phyloP scores from a whole-genome alignment of 1,139 yeast species.

The Candida sp. region DNA sequence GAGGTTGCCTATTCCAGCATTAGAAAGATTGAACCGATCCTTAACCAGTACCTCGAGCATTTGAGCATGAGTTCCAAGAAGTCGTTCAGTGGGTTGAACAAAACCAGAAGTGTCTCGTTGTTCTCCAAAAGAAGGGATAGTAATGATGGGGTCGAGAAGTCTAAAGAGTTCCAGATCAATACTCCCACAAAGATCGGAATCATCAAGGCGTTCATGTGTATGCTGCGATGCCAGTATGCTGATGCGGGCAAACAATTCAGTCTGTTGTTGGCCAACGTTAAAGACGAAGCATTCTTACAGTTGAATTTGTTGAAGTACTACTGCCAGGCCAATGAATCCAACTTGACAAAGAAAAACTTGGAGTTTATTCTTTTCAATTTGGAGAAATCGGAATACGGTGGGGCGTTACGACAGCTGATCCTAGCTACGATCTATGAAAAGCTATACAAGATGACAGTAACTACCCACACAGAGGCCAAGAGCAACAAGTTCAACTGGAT shows the following conservation, averaged over 20 bases:
- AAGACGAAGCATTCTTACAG: not conserved
- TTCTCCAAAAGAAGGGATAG: conserved; percentile 1
- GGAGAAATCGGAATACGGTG: conserved; percentile 3
- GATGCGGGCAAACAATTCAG: conserved; percentile 10
- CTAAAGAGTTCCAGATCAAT: not conserved
- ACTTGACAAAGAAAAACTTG: conserved; percentile 2
- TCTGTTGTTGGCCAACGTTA: conserved; percentile 2
- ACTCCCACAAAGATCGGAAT: conserved; percentile 4
- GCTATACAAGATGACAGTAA: conserved; percentile 2
- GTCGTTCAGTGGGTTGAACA: not conserved
- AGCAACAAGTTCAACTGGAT: too few relatives aligned
- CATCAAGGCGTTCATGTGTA: conserved; percentile 13
- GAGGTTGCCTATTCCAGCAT: conserved; percentile 11
- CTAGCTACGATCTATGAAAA: conserved; percentile 10
- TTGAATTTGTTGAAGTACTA: conserved; percentile 5
- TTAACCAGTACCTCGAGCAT: conserved; percentile 11
- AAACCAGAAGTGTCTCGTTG: conserved; percentile 9
- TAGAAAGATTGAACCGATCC: conserved; percentile 12
- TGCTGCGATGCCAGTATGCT: conserved; percentile 14
- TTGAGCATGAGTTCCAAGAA: not conserved
- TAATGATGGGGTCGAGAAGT: not conserved
- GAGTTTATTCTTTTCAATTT: not conserved
- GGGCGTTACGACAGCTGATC: conserved; percentile 5
- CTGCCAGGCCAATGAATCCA: conserved; percentile 10
- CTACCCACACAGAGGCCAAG: not conserved